A percentile compares a stretch with the other conserved stretches of the same genome.
These are phyloP conservation scores for Acacia acuminata DNA, from an alignment of 306 rosid genomes.

Conservation along the genomic window DNA sequence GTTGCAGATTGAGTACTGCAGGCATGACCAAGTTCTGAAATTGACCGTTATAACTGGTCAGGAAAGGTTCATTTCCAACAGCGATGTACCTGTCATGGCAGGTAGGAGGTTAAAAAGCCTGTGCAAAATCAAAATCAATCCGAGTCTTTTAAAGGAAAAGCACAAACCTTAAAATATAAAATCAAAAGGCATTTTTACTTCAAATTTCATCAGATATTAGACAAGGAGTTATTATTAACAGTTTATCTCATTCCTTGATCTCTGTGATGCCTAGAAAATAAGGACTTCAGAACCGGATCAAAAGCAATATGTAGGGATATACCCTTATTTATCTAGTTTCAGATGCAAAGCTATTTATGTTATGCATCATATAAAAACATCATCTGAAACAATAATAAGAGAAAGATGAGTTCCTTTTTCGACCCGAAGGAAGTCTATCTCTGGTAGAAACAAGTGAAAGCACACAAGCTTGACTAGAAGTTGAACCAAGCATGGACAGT, in stretches of 20 bases:
- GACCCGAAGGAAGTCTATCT: not conserved
- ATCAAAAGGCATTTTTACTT: not conserved
- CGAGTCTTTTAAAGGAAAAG: not conserved
- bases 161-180: conserved; percentile 11
- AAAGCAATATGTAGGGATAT: not conserved
- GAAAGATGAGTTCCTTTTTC: not conserved
- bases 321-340: not conserved
- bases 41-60: conserved; percentile 74
- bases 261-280: not conserved
- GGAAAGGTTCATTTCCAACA: conserved; percentile 97
- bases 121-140: conserved; percentile 7
- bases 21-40: conserved; percentile 77
- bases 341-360: conserved; percentile 10
- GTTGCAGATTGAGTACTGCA: conserved; percentile 74
- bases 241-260: not conserved
- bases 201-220: not conserved
- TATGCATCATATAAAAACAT: not conserved
- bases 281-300: conserved; percentile 15
- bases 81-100: conserved; percentile 74
- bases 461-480: not conserved
- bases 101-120: conserved; percentile 17
- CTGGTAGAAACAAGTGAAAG: not conserved
- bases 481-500: not conserved
- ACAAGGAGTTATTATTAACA: not conserved
- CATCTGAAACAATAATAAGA: not conserved